These are phyloP conservation scores for Naganishia sp. DNA, from an alignment of 1,284 basidiomycete species.

Conservation along the genomic window DNA sequence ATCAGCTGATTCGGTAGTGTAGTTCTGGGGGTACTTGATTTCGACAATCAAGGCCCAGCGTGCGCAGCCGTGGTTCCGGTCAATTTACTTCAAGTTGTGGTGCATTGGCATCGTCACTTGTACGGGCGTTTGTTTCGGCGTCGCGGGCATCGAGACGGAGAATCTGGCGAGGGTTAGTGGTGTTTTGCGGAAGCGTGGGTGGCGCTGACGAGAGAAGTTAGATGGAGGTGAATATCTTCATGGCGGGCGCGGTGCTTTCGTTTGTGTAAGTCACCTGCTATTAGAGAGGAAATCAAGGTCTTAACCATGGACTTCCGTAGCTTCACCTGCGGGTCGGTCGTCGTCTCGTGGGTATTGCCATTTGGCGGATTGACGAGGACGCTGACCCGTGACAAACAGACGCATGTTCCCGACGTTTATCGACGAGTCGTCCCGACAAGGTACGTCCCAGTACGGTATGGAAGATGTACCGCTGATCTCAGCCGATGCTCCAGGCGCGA, in stretches of 20 bases:
- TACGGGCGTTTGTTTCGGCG: constrained; percentile 23
- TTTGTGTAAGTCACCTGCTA: constrained; percentile 35
- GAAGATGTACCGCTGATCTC: neutral
- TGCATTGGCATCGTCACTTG: constrained; percentile 14
- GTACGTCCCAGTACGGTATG: neutral
- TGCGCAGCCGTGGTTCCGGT: constrained; percentile 39
- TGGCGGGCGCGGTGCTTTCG: constrained; percentile 38
- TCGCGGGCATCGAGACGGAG: constrained; percentile 26
- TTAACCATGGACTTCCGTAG: constrained; percentile 20
- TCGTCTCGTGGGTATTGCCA: constrained; percentile 31
- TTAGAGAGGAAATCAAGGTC: too few species aligned
- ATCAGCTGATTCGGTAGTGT: neutral
- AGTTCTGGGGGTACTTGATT: constrained; percentile 46
- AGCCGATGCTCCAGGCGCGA: constrained; percentile 37
- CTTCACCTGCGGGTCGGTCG: constrained; percentile 36
- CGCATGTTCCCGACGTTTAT: constrained; percentile 34
- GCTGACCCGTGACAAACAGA: constrained; percentile 1
- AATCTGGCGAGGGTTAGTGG: constrained; percentile 28
- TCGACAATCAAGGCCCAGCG: constrained; percentile 37
- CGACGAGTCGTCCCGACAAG: constrained; percentile 24
- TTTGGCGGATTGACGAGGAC: neutral
- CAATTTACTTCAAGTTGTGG: constrained; percentile 43
- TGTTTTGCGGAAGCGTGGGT: neutral
- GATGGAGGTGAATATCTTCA: constrained; percentile 39
- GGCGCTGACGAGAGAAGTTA: constrained; percentile 1